Conservation (phyloP, 2,329 filamentous ascomycete genomes). For the Scytalidium sp. region DNA sequence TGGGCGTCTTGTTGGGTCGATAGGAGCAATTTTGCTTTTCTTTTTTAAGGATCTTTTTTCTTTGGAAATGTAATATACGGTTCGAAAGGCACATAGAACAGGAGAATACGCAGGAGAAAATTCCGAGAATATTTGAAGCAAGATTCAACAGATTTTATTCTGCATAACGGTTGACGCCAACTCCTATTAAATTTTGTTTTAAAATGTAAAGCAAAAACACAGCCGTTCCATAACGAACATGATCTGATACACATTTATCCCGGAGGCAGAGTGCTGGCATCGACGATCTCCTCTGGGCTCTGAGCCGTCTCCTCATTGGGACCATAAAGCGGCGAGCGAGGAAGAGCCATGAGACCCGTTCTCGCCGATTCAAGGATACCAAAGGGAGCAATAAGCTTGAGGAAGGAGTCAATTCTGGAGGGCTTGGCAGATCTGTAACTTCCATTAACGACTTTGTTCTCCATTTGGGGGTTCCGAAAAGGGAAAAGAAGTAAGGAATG, state of each 20-base stretch:
- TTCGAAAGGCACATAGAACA: too few relatives aligned
- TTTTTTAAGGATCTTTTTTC: too few relatives aligned
- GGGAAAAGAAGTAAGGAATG: conserved; percentile 3
- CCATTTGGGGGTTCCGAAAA: neutral
- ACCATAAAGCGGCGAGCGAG: conserved; percentile 82
- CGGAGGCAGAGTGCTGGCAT: conserved; percentile 88
- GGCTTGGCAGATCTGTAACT: conserved; percentile 72
- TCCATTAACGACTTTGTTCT: conserved; percentile 11
- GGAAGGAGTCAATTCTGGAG: conserved; percentile 90
- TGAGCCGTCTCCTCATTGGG: conserved; percentile 67
- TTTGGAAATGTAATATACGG: too few relatives aligned
- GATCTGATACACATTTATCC: too few relatives aligned
- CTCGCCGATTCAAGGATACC: conserved; percentile 95
- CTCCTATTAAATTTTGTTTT: neutral
- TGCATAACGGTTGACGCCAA: too few relatives aligned
- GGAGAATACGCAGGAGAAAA: too few relatives aligned
- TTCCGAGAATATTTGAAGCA: too few relatives aligned
- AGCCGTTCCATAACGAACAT: too few relatives aligned
- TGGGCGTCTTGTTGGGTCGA: neutral
- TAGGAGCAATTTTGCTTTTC: too few relatives aligned
- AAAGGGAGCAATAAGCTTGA: conserved; percentile 92
- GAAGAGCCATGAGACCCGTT: conserved; percentile 95
- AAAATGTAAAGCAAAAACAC: too few relatives aligned
- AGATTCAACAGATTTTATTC: too few relatives aligned
- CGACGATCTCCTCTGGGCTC: conserved; percentile 92